Conservation (phyloP, 345 rosid species). For the Murraya paniculata region DNA sequence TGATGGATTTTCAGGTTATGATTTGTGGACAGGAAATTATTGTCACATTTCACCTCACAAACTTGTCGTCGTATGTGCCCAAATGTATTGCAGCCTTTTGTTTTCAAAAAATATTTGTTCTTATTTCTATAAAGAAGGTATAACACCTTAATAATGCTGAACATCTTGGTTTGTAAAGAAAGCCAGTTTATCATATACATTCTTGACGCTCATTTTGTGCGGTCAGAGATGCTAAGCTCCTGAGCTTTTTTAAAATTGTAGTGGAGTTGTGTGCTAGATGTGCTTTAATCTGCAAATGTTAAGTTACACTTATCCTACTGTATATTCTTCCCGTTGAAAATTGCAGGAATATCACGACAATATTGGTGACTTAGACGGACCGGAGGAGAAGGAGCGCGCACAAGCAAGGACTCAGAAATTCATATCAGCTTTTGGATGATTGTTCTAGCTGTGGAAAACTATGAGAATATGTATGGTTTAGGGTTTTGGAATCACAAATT, state of each 20-base stretch:
- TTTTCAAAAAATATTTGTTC: not conserved
- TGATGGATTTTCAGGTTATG: not conserved
- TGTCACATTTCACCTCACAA: not conserved
- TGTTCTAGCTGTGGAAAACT: not conserved
- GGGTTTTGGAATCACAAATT: not conserved
- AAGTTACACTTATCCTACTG: not conserved
- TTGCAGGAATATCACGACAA: constrained; percentile 88
- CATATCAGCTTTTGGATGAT: constrained; percentile 48
- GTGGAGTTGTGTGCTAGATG: not conserved
- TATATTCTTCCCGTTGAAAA: not conserved
- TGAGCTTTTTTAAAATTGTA: not conserved
- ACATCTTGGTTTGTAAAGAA: not conserved
- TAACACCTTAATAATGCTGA: not conserved
- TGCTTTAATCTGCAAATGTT: not conserved
- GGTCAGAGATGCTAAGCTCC: not conserved
- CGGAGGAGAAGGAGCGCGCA: constrained; percentile 86
- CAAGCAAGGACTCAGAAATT: constrained; percentile 72
- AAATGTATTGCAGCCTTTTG: not conserved
- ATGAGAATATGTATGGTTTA: not conserved
- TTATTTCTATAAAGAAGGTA: no score
- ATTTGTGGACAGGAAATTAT: not conserved
- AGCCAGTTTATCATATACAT: not conserved
- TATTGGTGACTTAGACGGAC: constrained; percentile 90
- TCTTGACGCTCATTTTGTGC: not conserved
- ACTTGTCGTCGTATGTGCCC: not conserved